Base-by-base conservation (phyloP, 2,329 filamentous ascomycete species). In the Colletotrichum noveboracense region DNA sequence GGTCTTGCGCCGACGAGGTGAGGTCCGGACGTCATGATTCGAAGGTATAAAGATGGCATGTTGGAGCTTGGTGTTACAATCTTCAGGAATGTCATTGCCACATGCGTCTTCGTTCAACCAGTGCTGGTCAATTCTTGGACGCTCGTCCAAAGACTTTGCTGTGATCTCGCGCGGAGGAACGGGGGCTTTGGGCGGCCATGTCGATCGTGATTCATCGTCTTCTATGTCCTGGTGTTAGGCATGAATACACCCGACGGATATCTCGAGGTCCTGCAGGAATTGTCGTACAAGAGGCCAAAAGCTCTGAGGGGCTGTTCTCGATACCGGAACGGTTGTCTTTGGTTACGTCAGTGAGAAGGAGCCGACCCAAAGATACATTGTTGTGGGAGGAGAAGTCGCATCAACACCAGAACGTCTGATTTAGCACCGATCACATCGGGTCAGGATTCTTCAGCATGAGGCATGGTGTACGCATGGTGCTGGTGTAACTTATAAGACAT, bases 381-480 rank as follows among this genome's bases (percentile, higher is more conserved):
- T n/a, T n/a, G n/a, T n/a, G n/a, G n/a, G 18, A n/a, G 18, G 4
- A 48, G 43, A 21, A 48, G 43, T 48, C 5, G 43, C 6, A 48
- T 48, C 1, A 21, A 2, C n/a, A n/a, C 1, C 0, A 21, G 18
- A 48, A 21, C 18, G 43, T 21, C 10, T 4, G 0, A 48, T 4
- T 21, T 21, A 48, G 18, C n/a, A 21, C 18, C 10, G 6, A 6
- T 48, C 43, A 48, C n/a, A 48, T 21, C n/a, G n/a, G 43, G 0
- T 48, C 43, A 4, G 43, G 43, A 12, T 1, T 48, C 21, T 3
- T n/a, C 10, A 48, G 0, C 2, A 48, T 48, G 43, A n/a, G 43
- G 43, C 43, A 7, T n/a, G 43, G 43, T 21, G 3, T 48, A 5
- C 5, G 38, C 6, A 1, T 5, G n/a, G 10, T 21, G 10, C 43